phyloP scores from a whole-genome alignment of 129 eudicot genomes.

The Lactuca sativa region DNA sequence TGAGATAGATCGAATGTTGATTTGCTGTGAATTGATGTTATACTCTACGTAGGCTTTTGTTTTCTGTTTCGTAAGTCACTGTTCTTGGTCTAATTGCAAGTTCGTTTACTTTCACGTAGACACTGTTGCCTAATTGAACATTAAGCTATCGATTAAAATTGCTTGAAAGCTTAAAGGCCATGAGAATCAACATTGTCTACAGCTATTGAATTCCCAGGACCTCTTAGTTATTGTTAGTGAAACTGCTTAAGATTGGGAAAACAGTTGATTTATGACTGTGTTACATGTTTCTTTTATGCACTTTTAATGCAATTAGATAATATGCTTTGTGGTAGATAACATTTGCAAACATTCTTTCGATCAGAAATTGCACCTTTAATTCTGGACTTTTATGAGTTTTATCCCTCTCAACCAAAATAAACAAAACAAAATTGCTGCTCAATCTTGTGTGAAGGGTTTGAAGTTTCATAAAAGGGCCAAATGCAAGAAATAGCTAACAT shows the following conservation, averaged over 20 bases:
- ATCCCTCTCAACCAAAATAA: neutral
- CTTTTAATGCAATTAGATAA: neutral
- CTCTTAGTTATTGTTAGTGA: too few relatives aligned
- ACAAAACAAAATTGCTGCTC: neutral
- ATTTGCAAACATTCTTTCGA: too few relatives aligned
- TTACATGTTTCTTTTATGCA: too few relatives aligned
- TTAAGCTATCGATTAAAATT: conserved; percentile 2
- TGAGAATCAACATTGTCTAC: too few relatives aligned
- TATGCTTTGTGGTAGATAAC: neutral
- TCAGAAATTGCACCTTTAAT: too few relatives aligned
- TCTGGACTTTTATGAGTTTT: too few relatives aligned
- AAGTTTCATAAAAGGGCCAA: neutral
- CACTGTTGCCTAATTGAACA: neutral
- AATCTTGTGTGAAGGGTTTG: conserved; percentile 5
- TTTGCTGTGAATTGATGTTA: conserved; percentile 19
- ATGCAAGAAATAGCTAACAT: neutral
- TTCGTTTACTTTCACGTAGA: too few relatives aligned
- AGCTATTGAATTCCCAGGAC: too few relatives aligned
- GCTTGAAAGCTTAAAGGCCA: too few relatives aligned
- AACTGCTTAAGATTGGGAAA: too few relatives aligned
- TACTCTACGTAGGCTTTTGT: conserved; percentile 12
- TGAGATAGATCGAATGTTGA: conserved; percentile 1
- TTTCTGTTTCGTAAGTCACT: neutral
- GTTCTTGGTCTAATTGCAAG: conserved; percentile 8
- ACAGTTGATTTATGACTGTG: too few relatives aligned